A percentile compares a stretch with the other conserved stretches of the same genome.
These are phyloP conservation scores for Zarea fungicola DNA, from an alignment of 2,329 filamentous ascomycete genomes.

Conservation along the genomic window DNA sequence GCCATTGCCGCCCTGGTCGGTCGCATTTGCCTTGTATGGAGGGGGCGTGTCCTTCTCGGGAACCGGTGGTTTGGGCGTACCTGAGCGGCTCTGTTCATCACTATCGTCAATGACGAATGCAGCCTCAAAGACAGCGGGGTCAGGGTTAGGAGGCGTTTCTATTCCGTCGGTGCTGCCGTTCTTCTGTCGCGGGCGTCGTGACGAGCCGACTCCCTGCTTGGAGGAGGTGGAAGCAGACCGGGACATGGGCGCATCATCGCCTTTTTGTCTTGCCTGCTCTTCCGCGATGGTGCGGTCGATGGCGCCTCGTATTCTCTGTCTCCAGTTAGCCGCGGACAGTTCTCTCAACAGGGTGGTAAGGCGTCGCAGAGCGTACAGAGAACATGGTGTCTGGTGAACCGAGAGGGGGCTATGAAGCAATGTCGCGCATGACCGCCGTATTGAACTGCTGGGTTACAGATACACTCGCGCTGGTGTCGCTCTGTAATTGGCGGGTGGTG, in stretches of 20 bases:
- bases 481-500: neutral
- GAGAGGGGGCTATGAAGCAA: neutral
- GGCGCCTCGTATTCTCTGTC: constrained; percentile 72
- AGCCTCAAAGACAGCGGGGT: constrained; percentile 82
- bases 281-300: constrained; percentile 86
- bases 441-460: neutral
- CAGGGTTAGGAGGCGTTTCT: constrained; percentile 52
- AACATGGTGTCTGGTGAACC: constrained; percentile 11
- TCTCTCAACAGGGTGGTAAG: neutral
- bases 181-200: constrained; percentile 31
- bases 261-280: constrained; percentile 76
- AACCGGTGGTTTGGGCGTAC: constrained; percentile 48
- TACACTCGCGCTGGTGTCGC: neutral
- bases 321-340: constrained; percentile 2
- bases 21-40: constrained; percentile 14
- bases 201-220: constrained; percentile 33
- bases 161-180: constrained; percentile 32
- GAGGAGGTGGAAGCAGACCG: constrained; percentile 33
- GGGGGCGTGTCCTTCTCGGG: constrained; percentile 29
- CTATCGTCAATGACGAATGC: constrained; percentile 85
- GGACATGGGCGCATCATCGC: constrained; percentile 38
- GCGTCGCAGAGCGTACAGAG: neutral
- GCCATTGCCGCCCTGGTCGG: constrained; percentile 17
- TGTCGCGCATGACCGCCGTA: constrained; percentile 2
- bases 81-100: constrained; percentile 59